These are phyloP conservation scores for Mycena leptocephala DNA, from an alignment of 768 basidiomycete genomes.

Conservation along the genomic window DNA sequence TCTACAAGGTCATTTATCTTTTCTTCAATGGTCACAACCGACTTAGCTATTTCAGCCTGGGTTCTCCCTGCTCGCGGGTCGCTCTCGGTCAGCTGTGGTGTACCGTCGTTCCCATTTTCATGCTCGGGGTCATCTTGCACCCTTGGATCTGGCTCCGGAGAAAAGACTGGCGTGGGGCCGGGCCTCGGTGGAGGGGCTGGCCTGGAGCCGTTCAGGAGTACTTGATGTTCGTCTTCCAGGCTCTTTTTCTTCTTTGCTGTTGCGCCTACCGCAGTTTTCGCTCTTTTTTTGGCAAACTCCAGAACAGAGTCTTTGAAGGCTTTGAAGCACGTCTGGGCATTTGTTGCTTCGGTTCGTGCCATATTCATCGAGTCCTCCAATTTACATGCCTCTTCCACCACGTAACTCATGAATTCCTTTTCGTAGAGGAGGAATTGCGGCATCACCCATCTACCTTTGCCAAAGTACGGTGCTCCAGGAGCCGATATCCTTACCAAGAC, in stretches of 20 bases:
- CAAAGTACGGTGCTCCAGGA: constrained; percentile 22
- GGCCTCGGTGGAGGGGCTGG: no score
- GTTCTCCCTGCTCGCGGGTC: no score
- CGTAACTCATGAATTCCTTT: neutral
- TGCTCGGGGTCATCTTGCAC: no score
- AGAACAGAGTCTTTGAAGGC: neutral
- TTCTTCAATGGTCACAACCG: no score
- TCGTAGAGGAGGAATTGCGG: constrained; percentile 15
- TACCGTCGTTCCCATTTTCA: no score
- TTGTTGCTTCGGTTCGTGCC: no score
- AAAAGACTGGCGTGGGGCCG: no score
- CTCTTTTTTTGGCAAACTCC: neutral
- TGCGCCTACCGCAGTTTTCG: neutral
- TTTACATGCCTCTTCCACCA: neutral
- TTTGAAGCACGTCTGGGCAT: neutral
- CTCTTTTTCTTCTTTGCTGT: neutral
- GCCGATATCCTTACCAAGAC: constrained; percentile 21
- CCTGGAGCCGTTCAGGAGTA: no score
- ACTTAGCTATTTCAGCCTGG: no score
- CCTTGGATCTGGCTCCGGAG: no score
- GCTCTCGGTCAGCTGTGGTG: no score
- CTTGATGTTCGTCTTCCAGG: neutral
- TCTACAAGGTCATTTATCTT: no score
- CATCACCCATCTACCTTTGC: constrained; percentile 31
- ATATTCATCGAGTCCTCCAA: neutral